Evolutionary conservation across 73 alveolate species (phyloP), one percentile per base, ranked within the genome.

Genomic region (Paraurostyla sp.): DNA sequence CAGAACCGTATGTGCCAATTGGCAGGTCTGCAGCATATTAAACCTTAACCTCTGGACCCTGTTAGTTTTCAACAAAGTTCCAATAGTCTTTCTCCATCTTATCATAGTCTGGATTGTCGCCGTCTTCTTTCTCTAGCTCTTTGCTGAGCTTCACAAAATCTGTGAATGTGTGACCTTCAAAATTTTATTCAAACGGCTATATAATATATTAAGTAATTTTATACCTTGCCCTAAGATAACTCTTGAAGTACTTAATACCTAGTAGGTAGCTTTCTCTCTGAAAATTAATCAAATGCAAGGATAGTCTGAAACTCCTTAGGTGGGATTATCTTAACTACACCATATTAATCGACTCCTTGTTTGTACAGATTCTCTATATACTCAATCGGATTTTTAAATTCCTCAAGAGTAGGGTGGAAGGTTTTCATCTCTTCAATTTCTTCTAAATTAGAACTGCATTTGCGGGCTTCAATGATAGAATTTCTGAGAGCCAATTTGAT

Each of bases 21-120:
- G 92, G 89, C 42, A 94, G 93, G 65, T 94, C 98, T 7, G 97
- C 98, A 18, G 98, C 98, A 69, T 94, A 94, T 65, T 94, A 92
- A 0, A 94, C 96, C 65, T 87, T 89, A 15, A 92, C 83, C 35
- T 73, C 52, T 20, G 84, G 52, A 15, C 93, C 93, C 80, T 20
- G 41, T 25, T 90, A 93, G 89, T 87, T 48, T 49, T 94, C 98
- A 11, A 94, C 95, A 40, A 65, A 76, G 27, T 91, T 80, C 96
- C 96, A 92, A 82, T 89, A 94, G 35, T 94, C 95, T 57, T 73
- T 82, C 60, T 94, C 98, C 6, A 90, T 45, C 48, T 81, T 56
- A 27, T 32, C 32, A 29, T 85, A 76, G 54, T 46, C 75, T 52
- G 63, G 90, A 0, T 33, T 33, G 49, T 45, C 57, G 18, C 68